Conservation (phyloP, 2,329 filamentous ascomycete genomes). For the Clathrospora elynae region DNA sequence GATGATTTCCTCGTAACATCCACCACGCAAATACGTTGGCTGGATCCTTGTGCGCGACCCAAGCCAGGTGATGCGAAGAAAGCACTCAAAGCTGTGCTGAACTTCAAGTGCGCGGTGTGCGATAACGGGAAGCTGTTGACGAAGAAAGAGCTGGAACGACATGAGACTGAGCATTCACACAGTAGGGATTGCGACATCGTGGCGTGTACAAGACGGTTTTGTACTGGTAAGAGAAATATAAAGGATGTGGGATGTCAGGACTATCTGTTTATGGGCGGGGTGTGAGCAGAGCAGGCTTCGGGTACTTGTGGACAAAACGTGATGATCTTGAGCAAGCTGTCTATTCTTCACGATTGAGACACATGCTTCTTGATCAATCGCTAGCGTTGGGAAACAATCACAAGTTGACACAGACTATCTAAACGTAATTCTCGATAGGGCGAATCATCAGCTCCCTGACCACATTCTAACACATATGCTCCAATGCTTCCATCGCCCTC, state of each 20-base stretch:
- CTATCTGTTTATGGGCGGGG: conserved; percentile 11
- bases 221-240: conserved; percentile 15
- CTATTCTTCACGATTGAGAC: too few species aligned
- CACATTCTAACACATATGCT: too few species aligned
- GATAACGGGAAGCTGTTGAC: conserved; percentile 32
- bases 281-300: too few species aligned
- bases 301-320: too few species aligned
- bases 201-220: conserved; percentile 35
- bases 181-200: conserved; percentile 19
- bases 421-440: too few species aligned
- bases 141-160: conserved; percentile 28
- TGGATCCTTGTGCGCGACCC: conserved; percentile 13
- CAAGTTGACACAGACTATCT: too few species aligned
- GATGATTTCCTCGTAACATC: conserved; percentile 28
- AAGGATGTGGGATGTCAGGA: conserved; percentile 9
- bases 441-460: too few species aligned
- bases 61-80: conserved; percentile 20
- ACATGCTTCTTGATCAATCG: too few species aligned
- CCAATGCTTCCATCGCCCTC: too few species aligned
- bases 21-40: conserved; percentile 39
- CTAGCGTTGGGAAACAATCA: too few species aligned
- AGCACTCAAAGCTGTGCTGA: conserved; percentile 16
- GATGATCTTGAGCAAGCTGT: too few species aligned
- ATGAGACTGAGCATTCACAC: conserved; percentile 35
- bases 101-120: conserved; percentile 30